Evolutionary conservation across 2,329 filamentous ascomycete genomes (phyloP).

Genomic region (Alternaria metachromatica): DNA sequence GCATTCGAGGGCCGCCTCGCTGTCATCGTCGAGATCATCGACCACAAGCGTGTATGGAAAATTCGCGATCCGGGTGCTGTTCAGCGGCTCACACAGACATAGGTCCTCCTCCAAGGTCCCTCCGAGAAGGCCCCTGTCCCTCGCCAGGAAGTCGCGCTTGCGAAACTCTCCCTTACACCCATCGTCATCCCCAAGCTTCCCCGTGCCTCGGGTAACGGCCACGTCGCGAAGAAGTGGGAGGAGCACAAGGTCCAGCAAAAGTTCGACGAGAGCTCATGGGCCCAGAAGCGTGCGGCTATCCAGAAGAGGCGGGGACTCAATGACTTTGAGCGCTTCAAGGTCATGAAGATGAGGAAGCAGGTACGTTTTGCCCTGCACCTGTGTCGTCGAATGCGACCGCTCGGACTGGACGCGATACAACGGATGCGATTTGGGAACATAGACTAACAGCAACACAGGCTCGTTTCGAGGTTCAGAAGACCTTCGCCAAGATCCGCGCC

Average conservation of each 20-base stretch:
- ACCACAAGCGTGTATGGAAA: slow-evolving; percentile 98
- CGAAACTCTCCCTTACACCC: slow-evolving; percentile 85
- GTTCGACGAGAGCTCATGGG: slow-evolving; percentile 90
- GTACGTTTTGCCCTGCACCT: slow-evolving; percentile 57
- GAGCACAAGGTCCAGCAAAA: slow-evolving; percentile 89
- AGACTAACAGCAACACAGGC: slow-evolving; percentile 56
- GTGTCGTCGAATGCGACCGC: background rate
- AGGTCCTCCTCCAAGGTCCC: slow-evolving; percentile 97
- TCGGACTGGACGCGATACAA: background rate
- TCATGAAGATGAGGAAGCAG: slow-evolving; percentile 99
- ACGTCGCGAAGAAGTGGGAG: slow-evolving; percentile 89
- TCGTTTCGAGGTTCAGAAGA: slow-evolving; percentile 97
- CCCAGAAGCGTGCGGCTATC: slow-evolving; percentile 88
- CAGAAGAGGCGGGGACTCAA: slow-evolving; percentile 88
- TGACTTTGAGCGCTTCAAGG: slow-evolving; percentile 99
- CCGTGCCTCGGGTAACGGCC: slow-evolving; percentile 80
- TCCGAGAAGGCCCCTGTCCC: slow-evolving; percentile 80
- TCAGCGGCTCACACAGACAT: slow-evolving; percentile 43
- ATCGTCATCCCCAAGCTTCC: slow-evolving; percentile 87
- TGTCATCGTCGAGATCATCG: slow-evolving; percentile 98
- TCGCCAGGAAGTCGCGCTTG: slow-evolving; percentile 84
- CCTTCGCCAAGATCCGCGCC: slow-evolving; percentile 79
- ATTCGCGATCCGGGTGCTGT: slow-evolving; percentile 20
- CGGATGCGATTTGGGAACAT: slow-evolving; percentile 3
- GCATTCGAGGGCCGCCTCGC: slow-evolving; percentile 86